phyloP scores from a whole-genome alignment of 345 rosid species.

The Salix suchowensis region DNA sequence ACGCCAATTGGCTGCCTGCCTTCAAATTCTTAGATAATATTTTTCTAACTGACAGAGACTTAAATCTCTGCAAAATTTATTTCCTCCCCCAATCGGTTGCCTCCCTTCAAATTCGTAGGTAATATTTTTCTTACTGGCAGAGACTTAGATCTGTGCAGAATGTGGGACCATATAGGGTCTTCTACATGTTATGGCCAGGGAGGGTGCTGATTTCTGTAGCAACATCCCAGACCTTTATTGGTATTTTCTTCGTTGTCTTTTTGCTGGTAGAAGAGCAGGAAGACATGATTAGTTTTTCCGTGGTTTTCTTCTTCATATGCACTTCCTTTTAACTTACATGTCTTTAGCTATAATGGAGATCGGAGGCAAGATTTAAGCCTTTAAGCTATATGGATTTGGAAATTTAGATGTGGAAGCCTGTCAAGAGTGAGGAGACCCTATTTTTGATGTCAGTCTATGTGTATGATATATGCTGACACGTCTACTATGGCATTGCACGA shows the following conservation, averaged over 20 bases:
- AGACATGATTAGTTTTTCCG: background rate
- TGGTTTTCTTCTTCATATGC: background rate
- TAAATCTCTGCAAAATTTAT: background rate
- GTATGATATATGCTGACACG: no score
- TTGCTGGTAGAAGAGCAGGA: background rate
- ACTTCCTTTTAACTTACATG: background rate
- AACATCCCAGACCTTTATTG: background rate
- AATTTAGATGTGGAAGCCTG: background rate
- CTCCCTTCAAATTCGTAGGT: background rate
- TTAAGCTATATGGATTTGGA: background rate
- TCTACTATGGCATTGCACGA: background rate
- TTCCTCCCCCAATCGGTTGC: background rate
- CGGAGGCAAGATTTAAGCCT: background rate
- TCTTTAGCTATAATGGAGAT: background rate
- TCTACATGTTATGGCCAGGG: background rate
- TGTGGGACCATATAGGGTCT: background rate
- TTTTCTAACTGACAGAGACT: background rate
- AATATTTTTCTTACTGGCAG: background rate
- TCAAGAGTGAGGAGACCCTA: background rate
- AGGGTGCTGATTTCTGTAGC: background rate
- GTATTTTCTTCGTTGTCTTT: background rate
- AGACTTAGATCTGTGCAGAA: background rate
- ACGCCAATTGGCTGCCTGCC: background rate
- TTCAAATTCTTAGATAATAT: background rate
- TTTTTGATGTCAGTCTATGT: background rate